Conservation (phyloP, 345 rosid genomes). For the Aquilaria yunnanensis region DNA sequence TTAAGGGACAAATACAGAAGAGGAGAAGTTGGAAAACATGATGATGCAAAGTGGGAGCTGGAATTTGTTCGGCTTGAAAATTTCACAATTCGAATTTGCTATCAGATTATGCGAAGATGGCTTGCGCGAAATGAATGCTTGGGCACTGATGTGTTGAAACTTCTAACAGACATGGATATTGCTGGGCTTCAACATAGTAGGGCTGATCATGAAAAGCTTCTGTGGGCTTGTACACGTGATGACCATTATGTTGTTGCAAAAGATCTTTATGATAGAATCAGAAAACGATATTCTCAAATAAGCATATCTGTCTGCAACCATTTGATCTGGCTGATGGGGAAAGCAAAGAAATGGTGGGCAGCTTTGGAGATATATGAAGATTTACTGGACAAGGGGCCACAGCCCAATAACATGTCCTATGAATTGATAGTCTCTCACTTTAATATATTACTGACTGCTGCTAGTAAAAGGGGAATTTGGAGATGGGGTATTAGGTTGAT, state of each 20-base stretch:
- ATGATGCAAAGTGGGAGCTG: conserved; percentile 44
- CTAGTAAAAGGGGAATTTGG: conserved; percentile 82
- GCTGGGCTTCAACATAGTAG: conserved; percentile 43
- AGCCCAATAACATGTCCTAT: conserved; percentile 66
- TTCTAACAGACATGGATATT: conserved; percentile 61
- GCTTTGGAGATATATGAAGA: conserved; percentile 93
- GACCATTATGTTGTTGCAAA: conserved; percentile 64
- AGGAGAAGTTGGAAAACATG: conserved; percentile 44
- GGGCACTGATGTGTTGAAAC: conserved; percentile 52
- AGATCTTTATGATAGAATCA: conserved; percentile 64
- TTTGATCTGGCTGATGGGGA: conserved; percentile 91
- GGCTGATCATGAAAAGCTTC: conserved; percentile 71
- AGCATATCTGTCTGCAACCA: conserved; percentile 94
- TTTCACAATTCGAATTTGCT: conserved; percentile 62
- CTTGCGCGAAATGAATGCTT: conserved; percentile 48
- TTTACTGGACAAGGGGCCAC: conserved; percentile 78
- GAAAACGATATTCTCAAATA: conserved; percentile 51
- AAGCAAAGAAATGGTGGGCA: conserved; percentile 97
- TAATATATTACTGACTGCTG: conserved; percentile 61
- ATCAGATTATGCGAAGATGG: conserved; percentile 86
- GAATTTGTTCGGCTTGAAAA: conserved; percentile 64
- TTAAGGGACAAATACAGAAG: conserved; percentile 48
- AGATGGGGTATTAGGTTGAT: conserved; percentile 78
- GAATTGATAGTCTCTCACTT: conserved; percentile 78
- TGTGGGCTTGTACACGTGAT: conserved; percentile 91